A percentile compares a stretch with the other conserved stretches of the same genome.
Evolutionary conservation across 108 stramenopile species (phyloP).

Genomic region (Epithemia pelagica): DNA sequence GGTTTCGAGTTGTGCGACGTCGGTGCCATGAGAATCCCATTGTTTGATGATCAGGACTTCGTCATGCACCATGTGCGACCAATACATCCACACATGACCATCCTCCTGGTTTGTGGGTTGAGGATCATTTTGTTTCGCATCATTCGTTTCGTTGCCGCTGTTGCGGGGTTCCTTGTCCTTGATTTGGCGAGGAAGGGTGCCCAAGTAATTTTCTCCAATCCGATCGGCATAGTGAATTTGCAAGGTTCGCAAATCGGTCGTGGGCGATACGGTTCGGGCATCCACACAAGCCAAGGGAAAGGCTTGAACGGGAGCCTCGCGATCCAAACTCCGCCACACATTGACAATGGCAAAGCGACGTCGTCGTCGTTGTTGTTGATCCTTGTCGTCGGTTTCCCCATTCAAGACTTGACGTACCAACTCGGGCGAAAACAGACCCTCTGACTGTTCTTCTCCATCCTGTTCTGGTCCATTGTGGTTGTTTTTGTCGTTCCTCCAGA

Average conservation of each 20-base stretch:
- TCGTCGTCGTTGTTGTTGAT: constrained; percentile 8
- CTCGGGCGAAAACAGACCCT: constrained; percentile 34
- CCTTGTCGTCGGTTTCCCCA: background rate
- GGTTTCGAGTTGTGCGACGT: background rate
- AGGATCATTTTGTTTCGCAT: constrained; percentile 34
- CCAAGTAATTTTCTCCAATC: constrained; percentile 30
- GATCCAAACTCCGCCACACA: constrained; percentile 53
- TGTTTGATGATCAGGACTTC: constrained; percentile 37
- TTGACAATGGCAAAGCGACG: constrained; percentile 51
- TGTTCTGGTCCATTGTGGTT: too few species aligned
- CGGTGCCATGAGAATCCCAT: constrained; percentile 6
- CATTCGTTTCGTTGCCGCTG: background rate
- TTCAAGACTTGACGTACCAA: constrained; percentile 34
- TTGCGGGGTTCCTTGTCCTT: background rate
- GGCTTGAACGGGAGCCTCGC: constrained; percentile 31
- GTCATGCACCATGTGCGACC: constrained; percentile 40
- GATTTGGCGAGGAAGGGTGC: background rate
- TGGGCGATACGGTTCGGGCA: constrained; percentile 15
- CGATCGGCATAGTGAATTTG: constrained; percentile 53
- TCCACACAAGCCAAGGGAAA: constrained; percentile 51
- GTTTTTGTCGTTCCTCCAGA: constrained; percentile 8
- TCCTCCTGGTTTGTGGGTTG: constrained; percentile 1
- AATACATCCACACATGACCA: constrained; percentile 46
- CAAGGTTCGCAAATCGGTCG: constrained; percentile 34
- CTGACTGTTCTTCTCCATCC: too few species aligned